A percentile compares a stretch with the other conserved stretches of the same genome.
Evolutionary conservation across 768 basidiomycete species (phyloP).

Genomic region (Suillus hirtellus): DNA sequence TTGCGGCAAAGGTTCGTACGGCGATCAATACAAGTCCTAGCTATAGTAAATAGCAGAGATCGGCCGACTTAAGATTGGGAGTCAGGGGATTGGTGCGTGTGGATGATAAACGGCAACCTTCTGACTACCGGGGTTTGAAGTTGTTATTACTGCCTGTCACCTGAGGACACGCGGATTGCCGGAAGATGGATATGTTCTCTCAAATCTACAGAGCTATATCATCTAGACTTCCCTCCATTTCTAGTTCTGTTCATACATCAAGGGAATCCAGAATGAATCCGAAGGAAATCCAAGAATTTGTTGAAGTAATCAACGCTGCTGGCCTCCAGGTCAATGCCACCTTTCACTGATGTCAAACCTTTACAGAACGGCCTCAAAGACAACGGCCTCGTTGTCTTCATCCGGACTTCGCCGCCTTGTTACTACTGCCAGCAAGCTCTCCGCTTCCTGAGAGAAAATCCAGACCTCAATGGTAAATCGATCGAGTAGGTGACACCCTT

Average conservation of each 20-base stretch:
- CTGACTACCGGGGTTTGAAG: neutral
- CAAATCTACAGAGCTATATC: constrained; percentile 11
- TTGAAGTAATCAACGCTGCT: neutral
- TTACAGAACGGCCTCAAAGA: constrained; percentile 3
- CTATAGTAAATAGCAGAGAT: too few relatives aligned
- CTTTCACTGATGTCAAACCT: neutral
- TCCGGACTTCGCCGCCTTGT: constrained; percentile 1
- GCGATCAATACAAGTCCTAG: too few relatives aligned
- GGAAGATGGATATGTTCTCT: constrained; percentile 9
- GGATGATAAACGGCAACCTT: too few relatives aligned
- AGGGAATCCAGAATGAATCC: constrained; percentile 1
- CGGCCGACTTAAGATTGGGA: too few relatives aligned
- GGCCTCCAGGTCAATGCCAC: neutral
- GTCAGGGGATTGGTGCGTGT: too few relatives aligned
- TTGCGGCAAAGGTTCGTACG: too few relatives aligned
- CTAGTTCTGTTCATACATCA: neutral
- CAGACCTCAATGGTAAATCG: constrained; percentile 4
- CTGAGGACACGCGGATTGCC: neutral
- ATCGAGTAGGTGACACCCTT: neutral
- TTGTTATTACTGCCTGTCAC: too few relatives aligned
- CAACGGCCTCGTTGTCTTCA: constrained; percentile 6
- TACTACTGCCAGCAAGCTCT: constrained; percentile 6
- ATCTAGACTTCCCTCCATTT: constrained; percentile 10
- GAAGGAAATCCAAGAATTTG: constrained; percentile 2
- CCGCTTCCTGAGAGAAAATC: neutral